Base-by-base conservation (phyloP, 305 asterid species). In the Fraxinus velutina region DNA sequence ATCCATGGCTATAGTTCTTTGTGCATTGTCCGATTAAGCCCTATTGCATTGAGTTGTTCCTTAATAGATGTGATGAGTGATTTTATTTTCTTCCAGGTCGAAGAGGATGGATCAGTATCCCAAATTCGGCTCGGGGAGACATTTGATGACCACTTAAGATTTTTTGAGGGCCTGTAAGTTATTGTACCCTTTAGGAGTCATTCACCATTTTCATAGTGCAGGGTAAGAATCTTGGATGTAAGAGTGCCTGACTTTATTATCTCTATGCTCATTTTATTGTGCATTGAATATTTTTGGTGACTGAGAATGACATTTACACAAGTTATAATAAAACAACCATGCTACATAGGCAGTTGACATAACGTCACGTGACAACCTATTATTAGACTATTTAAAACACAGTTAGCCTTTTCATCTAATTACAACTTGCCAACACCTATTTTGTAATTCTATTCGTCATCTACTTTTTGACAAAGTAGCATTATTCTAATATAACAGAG, bases 71-170 rank as follows among this genome's bases (percentile, higher is more conserved):
- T 57, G 24, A 17, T 57, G 29, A 19, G 68, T 57, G 76, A 50
- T 15, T 15, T 50, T 50, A 4, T 36, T 74, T 0, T 71, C 76
- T 75, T 77, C 33, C 68, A 94, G 98, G 92, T 94, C 62, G 95
- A 94, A 84, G 95, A 90, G 10, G 97, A 93, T 84, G 97, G 97
- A 52, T 81, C 91, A 0, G 80, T 94, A 62, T 83, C 97, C 79
- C 92, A 92, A 86, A 93, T 93, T 83, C 88, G 98, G 79, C 97
- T 90, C 1, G 94, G 87, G 47, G 97, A 93, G 86, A 91, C 94
- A 57, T 93, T 92, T 44, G 92, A 92, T 75, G 97, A 93, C 86
- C 98, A 93, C 86, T 77, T 95, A 78, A 91, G 89, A 84, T 85
- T 92, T 29, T 95, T 95, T 29, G 89, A 95, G 84, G 98, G 91